These are phyloP conservation scores for Fusarium sp. DNA, from an alignment of 2,329 filamentous ascomycete species.

Conservation along the genomic window DNA sequence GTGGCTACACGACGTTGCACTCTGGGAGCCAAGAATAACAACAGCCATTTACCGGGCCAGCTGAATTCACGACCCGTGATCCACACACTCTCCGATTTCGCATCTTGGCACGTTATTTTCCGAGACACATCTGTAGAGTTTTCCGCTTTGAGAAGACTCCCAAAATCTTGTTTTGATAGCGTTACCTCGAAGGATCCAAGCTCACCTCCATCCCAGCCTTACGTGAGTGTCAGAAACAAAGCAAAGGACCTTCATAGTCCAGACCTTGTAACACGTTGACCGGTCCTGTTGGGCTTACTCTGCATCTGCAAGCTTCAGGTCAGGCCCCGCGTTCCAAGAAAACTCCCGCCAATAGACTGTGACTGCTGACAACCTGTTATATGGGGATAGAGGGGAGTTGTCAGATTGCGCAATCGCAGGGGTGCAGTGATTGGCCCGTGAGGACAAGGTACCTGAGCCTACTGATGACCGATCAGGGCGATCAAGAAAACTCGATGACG, in stretches of 20 bases:
- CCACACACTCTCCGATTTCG: neutral
- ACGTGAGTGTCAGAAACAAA: neutral
- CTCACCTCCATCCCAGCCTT: neutral
- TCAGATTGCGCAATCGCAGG: neutral
- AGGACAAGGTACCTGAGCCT: neutral
- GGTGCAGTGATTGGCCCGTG: neutral
- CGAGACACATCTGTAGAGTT: neutral
- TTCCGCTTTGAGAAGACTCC: neutral
- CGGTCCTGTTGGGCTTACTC: slow-evolving; percentile 13
- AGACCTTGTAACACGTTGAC: neutral
- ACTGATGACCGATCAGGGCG: neutral
- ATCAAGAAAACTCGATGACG: neutral
- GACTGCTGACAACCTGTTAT: neutral
- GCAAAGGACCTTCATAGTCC: neutral
- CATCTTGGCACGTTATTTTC: neutral
- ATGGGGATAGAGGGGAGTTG: neutral
- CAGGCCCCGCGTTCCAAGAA: neutral
- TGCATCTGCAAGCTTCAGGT: slow-evolving; percentile 6
- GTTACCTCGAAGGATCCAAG: neutral
- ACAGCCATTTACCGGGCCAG: neutral
- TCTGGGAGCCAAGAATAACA: neutral
- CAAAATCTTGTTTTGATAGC: neutral
- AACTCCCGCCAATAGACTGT: neutral
- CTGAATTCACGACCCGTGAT: neutral
- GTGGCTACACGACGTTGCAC: neutral